phyloP scores from a whole-genome alignment of 805 yeast species.

The Barnettozyma populi region DNA sequence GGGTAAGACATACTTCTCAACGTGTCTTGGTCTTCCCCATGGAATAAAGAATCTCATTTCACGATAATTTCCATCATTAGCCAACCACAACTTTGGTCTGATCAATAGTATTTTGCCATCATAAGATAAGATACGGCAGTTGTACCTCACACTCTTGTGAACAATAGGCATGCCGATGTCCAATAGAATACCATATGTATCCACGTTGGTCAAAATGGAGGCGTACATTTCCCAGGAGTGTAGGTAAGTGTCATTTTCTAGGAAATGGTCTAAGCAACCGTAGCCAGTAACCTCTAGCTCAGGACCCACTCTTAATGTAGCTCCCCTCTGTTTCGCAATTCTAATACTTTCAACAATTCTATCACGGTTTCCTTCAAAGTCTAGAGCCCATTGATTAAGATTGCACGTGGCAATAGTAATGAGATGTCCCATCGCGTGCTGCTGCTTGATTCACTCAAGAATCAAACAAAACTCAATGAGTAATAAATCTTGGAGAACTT shows the following conservation, averaged over 20 bases:
- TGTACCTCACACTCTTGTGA: conserved; percentile 83
- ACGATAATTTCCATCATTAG: conserved; percentile 96
- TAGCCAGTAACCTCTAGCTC: conserved; percentile 94
- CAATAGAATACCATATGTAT: conserved; percentile 68
- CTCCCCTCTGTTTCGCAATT: conserved; percentile 70
- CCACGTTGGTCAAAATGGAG: conserved; percentile 61
- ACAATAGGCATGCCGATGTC: conserved; percentile 95
- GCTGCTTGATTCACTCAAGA: not conserved
- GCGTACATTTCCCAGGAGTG: conserved; percentile 96
- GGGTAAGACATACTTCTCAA: conserved; percentile 73
- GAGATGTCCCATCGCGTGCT: conserved; percentile 64
- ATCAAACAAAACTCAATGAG: too few species aligned
- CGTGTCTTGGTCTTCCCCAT: conserved; percentile 76
- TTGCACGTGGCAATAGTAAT: conserved; percentile 92
- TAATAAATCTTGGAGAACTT: too few species aligned
- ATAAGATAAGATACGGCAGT: conserved; percentile 80
- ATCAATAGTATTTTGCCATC: conserved; percentile 77
- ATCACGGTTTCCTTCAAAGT: conserved; percentile 94
- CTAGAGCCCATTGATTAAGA: conserved; percentile 97
- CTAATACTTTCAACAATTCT: conserved; percentile 77
- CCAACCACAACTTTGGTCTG: conserved; percentile 88
- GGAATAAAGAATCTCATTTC: conserved; percentile 98
- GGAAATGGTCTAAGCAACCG: conserved; percentile 90
- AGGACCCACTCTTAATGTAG: conserved; percentile 90
- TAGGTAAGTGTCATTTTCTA: conserved; percentile 80